Base-by-base conservation (phyloP, 352 stramenopile genomes). In the Phytophthora chlamydospora region DNA sequence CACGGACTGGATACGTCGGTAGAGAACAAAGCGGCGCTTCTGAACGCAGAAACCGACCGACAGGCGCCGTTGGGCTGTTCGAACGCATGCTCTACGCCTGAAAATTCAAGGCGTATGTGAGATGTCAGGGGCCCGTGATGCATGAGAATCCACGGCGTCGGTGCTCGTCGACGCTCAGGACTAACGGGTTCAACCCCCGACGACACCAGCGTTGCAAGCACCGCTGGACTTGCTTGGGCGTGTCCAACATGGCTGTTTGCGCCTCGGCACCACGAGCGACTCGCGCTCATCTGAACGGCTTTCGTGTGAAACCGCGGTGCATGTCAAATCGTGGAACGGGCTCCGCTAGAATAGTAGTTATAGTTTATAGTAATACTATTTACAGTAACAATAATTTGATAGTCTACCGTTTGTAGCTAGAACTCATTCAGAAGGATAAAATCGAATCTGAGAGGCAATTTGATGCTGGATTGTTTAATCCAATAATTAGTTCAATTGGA, bases 1-100 rank as follows among this genome's bases (percentile, higher is more conserved):
- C 6, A 10, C 32, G 41, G 32, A 11, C n/a, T 40, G 32, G 32
- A 29, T 29, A 29, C 24, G 24, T 29, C 24, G 24, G 24, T 29
- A 29, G 24, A 29, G 4, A 29, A 29, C 24, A 29, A 29, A 29
- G 24, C 24, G 24, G 24, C 24, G 24, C 40, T 46, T n/a, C 40
- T 46, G 40, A 21, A 46, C 40, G 4, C 6, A 21, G 16, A 6
- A 46, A 10, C 40, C 9, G 31, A 19, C 24, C n/a, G 39, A 27
- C 39, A 46, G 9, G 56, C 44, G 55, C 27, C 56, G 29, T 58
- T 58, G 39, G 17, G 46, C 46, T 64, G 56, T 64, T 64, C 38
- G 56, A 56, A 31, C 33, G 1, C 24, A 29, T 6, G 24, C 24
- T 29, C 24, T 29, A 29, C 2, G 16, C 33, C 7, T 34, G 24